phyloP scores from a whole-genome alignment of 257 asterid species.

The Solanum okadae region DNA sequence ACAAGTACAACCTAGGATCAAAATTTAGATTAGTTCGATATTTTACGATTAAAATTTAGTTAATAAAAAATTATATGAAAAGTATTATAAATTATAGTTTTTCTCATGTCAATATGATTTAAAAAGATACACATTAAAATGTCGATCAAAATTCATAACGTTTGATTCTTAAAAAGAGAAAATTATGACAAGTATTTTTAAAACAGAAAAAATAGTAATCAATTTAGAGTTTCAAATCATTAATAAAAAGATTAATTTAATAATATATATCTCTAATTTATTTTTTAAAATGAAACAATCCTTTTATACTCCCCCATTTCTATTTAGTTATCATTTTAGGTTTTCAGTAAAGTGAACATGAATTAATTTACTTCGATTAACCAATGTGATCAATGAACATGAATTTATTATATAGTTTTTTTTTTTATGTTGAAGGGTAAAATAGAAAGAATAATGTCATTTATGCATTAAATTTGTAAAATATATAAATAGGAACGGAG shows the following conservation, averaged over 20 bases:
- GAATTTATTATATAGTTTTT: too few relatives aligned
- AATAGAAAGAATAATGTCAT: too few relatives aligned
- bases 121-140: neutral
- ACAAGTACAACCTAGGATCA: neutral
- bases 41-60: neutral
- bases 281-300: neutral
- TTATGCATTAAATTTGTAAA: too few relatives aligned
- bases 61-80: neutral
- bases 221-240: neutral
- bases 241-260: neutral
- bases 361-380: too few relatives aligned
- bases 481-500: neutral
- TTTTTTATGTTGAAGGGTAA: too few relatives aligned
- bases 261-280: neutral
- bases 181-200: neutral
- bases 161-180: neutral
- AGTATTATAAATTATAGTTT: neutral
- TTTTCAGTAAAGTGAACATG: too few relatives aligned
- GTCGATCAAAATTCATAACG: neutral
- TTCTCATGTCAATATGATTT: neutral
- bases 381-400: too few relatives aligned
- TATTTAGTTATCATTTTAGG: neutral
- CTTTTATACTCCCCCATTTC: neutral
- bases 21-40: neutral
- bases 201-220: neutral